A percentile compares a stretch with the other conserved stretches of the same genome.
Conservation (phyloP, 305 asterid species). For the Fraxinus velutina region DNA sequence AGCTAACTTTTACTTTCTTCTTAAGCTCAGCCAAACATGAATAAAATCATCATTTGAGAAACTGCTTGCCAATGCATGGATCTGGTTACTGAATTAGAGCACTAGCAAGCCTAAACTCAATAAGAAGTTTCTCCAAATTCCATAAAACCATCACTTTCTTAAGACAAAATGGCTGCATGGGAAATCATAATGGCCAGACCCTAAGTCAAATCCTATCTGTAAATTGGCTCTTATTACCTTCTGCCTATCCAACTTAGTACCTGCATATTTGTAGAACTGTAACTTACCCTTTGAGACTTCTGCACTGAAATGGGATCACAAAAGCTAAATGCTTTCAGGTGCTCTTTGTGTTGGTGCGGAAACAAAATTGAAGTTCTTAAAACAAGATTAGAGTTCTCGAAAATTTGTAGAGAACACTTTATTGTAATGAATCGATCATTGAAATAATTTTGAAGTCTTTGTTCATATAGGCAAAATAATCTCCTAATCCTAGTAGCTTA, state of each 20-base stretch:
- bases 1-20: background rate
- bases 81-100: background rate
- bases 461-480: background rate
- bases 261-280: background rate
- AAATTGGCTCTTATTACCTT: conserved; percentile 17
- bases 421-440: background rate
- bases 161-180: conserved; percentile 39
- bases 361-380: background rate
- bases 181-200: conserved; percentile 33
- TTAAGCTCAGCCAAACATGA: background rate
- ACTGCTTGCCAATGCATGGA: background rate
- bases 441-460: background rate
- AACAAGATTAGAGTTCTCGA: background rate
- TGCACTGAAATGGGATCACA: conserved; percentile 19
- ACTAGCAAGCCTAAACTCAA: background rate
- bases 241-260: background rate
- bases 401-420: background rate
- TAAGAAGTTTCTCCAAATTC: background rate
- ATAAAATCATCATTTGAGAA: background rate
- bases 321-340: conserved; percentile 19
- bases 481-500: background rate
- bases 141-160: background rate
- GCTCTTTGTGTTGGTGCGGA: background rate
- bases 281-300: background rate
- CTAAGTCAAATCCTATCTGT: conserved; percentile 21